Conservation (phyloP, 1,284 basidiomycete genomes). For the Leucoagaricus sp. region DNA sequence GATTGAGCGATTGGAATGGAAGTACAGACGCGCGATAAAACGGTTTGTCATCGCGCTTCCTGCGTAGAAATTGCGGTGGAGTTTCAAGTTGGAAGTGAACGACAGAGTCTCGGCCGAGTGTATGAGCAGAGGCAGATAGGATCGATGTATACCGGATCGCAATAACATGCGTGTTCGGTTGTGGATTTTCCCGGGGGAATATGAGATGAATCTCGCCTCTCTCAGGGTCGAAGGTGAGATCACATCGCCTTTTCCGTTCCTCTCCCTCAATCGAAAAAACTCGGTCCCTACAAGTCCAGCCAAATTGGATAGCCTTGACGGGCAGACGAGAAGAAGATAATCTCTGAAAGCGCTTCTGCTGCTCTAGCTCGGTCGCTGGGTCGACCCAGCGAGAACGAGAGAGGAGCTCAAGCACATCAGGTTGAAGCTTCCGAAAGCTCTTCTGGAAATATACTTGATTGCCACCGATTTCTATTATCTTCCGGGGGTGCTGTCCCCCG, state of each 20-base stretch:
- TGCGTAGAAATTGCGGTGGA: conserved; percentile 6
- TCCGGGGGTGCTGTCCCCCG: conserved; percentile 42
- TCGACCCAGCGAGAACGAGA: conserved; percentile 46
- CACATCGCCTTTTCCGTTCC: conserved; percentile 26
- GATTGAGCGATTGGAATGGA: background rate
- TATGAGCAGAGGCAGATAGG: conserved; percentile 36
- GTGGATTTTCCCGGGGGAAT: conserved; percentile 18
- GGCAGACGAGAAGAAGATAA: conserved; percentile 31
- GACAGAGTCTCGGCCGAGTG: conserved; percentile 34
- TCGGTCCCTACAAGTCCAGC: conserved; percentile 55
- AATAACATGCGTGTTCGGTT: conserved; percentile 33
- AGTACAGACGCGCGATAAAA: conserved; percentile 4
- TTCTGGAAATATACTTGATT: conserved; percentile 38
- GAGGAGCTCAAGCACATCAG: conserved; percentile 43
- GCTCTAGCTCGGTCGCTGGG: conserved; percentile 37
- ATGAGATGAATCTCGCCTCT: conserved; percentile 47
- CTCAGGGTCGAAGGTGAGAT: conserved; percentile 43
- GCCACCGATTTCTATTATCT: conserved; percentile 29
- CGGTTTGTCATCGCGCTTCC: background rate
- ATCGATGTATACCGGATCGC: conserved; percentile 49
- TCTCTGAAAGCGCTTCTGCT: conserved; percentile 28
- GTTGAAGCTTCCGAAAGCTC: conserved; percentile 33
- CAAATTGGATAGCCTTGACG: conserved; percentile 47
- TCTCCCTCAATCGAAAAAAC: conserved; percentile 63
- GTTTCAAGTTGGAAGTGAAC: conserved; percentile 15